Percentiles rank a stretch among this genome's conserved stretches.
Evolutionary conservation across 2,329 filamentous ascomycete genomes (phyloP).

Genomic region (Apiospora pterosperma): DNA sequence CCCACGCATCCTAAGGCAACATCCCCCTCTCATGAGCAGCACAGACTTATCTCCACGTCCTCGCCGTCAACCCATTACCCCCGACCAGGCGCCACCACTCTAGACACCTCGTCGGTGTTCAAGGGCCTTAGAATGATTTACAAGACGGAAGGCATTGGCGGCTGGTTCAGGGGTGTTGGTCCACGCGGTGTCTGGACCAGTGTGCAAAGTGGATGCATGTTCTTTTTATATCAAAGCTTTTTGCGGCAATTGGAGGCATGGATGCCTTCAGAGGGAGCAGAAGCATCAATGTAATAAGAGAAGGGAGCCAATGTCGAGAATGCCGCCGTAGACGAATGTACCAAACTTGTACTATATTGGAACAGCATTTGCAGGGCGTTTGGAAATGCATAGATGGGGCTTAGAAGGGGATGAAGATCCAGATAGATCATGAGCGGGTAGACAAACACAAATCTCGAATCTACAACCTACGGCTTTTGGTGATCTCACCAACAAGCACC

Average conservation of each 20-base stretch:
- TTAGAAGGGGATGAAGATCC: constrained; percentile 3
- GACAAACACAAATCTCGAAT: constrained; percentile 21
- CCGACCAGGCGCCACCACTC: constrained; percentile 70
- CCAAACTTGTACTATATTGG: constrained; percentile 16
- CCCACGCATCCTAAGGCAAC: constrained; percentile 24
- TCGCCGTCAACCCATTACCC: constrained; percentile 81
- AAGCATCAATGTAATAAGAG: constrained; percentile 19
- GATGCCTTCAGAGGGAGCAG: constrained; percentile 32
- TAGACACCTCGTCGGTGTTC: constrained; percentile 87
- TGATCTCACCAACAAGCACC: neutral
- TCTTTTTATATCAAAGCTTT: constrained; percentile 89
- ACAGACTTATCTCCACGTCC: constrained; percentile 81
- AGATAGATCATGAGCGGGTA: constrained; percentile 18
- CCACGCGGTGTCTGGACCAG: constrained; percentile 95
- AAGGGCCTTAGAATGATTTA: constrained; percentile 86
- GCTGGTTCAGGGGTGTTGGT: constrained; percentile 93
- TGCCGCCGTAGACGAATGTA: constrained; percentile 10
- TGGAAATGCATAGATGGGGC: constrained; percentile 8
- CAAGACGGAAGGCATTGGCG: constrained; percentile 78
- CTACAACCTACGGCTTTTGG: neutral
- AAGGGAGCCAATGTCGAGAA: neutral
- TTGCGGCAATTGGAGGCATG: constrained; percentile 68
- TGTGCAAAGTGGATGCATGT: constrained; percentile 93
- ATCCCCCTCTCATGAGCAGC: constrained; percentile 45
- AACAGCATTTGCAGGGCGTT: constrained; percentile 29